Base-by-base conservation (phyloP, 345 rosid genomes). In the Eucalyptus microcorys region DNA sequence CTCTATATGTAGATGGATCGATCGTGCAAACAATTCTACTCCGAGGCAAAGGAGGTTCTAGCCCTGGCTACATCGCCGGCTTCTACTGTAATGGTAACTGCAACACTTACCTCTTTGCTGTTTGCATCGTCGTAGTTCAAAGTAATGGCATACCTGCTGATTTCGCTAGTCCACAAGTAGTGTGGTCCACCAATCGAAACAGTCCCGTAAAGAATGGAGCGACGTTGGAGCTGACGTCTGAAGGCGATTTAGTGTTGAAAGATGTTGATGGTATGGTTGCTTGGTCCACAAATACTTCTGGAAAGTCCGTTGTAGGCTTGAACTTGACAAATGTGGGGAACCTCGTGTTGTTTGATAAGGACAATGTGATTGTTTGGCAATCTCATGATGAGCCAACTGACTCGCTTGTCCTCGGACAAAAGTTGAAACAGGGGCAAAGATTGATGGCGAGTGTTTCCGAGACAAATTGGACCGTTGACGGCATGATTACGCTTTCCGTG, bases 21-120 rank as follows among this genome's bases (percentile, higher is more conserved):
- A 0, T 49, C 1, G 0, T 14, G 15, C 49, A 1, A 2, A 2
- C 0, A 4, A 48, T 48, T 48, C 16, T 49, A 49, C 1, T 0
- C 6, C 50, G 50, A 49, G 1, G 3, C 50, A 49, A 0, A 14
- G 50, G 0, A 49, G 16, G 0, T 49, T 14, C 1, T 13, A 0
- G 2, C 49, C 0, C 0, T 0, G 1, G 1, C 50, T 49, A 13
- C 16, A 2, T 5, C 2, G 1, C 0, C 0, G 50, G 50, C 50
- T 49, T 49, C 50, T 5, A 49, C 17, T 14, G 50, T 2, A 49
- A 49, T 14, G 50, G 50, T 49, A 49, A 14, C 50, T 49, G 50
- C 7, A 49, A 0, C 50, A 0, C 50, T 49, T 49, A 14, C 50
- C 50, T 49, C 50, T 5, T 49, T 14, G 50, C 17, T 5, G 7